Percentiles rank a stretch among this genome's conserved stretches.
Conservation (phyloP, 306 rosid genomes). For the Cicer judaicum region DNA sequence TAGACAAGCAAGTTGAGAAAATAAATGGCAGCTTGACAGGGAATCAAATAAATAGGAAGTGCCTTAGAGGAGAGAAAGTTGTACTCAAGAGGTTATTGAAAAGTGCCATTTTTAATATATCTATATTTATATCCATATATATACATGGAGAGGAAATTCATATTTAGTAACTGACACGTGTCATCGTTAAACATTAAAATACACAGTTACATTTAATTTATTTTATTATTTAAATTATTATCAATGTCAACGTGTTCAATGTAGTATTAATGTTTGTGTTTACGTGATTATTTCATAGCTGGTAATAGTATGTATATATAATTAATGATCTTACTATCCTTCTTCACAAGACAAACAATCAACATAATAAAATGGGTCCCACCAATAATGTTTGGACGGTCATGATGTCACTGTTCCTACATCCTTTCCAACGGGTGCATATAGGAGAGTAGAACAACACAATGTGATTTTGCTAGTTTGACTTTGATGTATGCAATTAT, state of each 20-base stretch:
- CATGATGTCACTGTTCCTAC: slow-evolving; percentile 34
- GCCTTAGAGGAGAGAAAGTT: slow-evolving; percentile 48
- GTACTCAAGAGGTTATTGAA: slow-evolving; percentile 53
- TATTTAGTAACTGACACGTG: too few species aligned
- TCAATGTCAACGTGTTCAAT: too few species aligned
- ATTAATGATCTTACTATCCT: slow-evolving; percentile 38
- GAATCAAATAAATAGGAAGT: slow-evolving; percentile 77
- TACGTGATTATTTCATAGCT: too few species aligned
- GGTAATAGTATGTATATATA: not conserved
- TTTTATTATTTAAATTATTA: too few species aligned
- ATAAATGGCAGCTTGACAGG: slow-evolving; percentile 70
- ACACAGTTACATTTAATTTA: too few species aligned
- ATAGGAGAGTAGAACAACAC: not conserved
- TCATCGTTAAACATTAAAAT: too few species aligned
- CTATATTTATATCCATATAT: too few species aligned
- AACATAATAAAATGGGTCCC: slow-evolving; percentile 50
- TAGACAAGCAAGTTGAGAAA: slow-evolving; percentile 55
- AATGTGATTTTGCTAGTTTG: slow-evolving; percentile 34
- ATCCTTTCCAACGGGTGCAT: slow-evolving; percentile 35
- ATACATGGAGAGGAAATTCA: too few species aligned
- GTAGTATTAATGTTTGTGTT: too few species aligned
- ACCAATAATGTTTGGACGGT: slow-evolving; percentile 46
- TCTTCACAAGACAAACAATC: slow-evolving; percentile 45
- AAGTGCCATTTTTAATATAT: slow-evolving; percentile 38
- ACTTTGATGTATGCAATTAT: slow-evolving; percentile 22